Evolutionary conservation across 768 basidiomycete species (phyloP).

Genomic region (Calvatia gigantea): DNA sequence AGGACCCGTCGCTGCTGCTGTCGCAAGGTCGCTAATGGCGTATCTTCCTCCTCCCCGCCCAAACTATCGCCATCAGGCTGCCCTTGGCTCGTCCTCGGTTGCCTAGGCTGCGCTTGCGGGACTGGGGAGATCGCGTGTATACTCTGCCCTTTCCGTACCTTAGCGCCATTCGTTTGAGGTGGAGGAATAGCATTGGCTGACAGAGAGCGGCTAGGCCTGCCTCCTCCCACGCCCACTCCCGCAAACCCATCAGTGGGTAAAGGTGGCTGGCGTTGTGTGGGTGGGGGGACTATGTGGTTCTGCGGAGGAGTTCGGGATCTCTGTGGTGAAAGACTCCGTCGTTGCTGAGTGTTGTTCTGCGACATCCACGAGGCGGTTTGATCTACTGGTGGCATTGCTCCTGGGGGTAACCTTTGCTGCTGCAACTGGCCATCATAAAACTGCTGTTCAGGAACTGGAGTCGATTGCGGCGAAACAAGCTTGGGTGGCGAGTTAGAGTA

Average conservation of each 20-base stretch:
- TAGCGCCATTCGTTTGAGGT: slow-evolving; percentile 41
- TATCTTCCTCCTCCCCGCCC: slow-evolving; percentile 65
- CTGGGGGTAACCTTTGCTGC: slow-evolving; percentile 45
- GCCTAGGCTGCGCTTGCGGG: slow-evolving; percentile 40
- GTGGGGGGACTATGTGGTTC: slow-evolving; percentile 14
- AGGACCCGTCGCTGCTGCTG: slow-evolving; percentile 59
- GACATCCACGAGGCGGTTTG: slow-evolving; percentile 28
- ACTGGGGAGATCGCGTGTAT: slow-evolving; percentile 54
- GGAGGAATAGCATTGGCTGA: slow-evolving; percentile 57
- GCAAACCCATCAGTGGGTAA: slow-evolving; percentile 24
- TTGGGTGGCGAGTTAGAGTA: slow-evolving; percentile 18
- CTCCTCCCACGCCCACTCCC: slow-evolving; percentile 28
- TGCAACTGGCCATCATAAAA: slow-evolving; percentile 38
- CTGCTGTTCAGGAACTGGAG: slow-evolving; percentile 29
- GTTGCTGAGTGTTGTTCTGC: slow-evolving; percentile 19
- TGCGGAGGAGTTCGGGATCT: slow-evolving; percentile 53
- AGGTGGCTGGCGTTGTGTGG: slow-evolving; percentile 23
- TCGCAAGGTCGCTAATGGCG: slow-evolving; percentile 78
- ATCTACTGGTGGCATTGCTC: slow-evolving; percentile 57
- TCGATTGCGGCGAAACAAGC: slow-evolving; percentile 25
- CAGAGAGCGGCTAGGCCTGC: slow-evolving; percentile 56
- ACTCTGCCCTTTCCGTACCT: slow-evolving; percentile 60
- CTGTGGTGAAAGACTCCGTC: slow-evolving; percentile 22
- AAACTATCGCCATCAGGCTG: slow-evolving; percentile 11
- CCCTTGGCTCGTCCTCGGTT: slow-evolving; percentile 20